Conservation (phyloP, 495 filamentous ascomycete genomes). For the Neurospora sp. region DNA sequence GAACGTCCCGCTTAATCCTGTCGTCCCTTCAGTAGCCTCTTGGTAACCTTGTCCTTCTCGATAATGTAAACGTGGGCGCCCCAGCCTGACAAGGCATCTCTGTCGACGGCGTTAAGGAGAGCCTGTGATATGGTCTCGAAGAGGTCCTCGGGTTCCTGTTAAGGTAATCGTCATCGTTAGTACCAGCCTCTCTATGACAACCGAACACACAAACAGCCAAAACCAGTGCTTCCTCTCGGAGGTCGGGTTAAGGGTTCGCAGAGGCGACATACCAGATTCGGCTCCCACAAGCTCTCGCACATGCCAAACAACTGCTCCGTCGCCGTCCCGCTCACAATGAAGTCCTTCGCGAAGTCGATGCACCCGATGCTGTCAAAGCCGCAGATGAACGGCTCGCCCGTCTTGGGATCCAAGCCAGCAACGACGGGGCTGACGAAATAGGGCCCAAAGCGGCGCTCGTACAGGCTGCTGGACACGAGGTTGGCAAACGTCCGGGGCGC, state of each 20-base stretch:
- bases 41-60: slow-evolving; percentile 99
- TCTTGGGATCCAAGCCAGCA: slow-evolving; percentile 86
- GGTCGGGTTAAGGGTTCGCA: not conserved
- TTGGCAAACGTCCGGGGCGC: slow-evolving; percentile 91
- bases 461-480: slow-evolving; percentile 79
- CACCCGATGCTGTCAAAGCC: slow-evolving; percentile 99
- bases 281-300: slow-evolving; percentile 97
- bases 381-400: slow-evolving; percentile 91
- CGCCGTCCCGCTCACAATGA: slow-evolving; percentile 94
- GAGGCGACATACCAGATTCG: slow-evolving; percentile 61
- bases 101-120: slow-evolving; percentile 89
- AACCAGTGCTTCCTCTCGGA: too few relatives aligned
- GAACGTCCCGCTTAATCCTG: slow-evolving; percentile 35
- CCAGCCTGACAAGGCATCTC: slow-evolving; percentile 95
- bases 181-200: not conserved
- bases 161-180: not conserved
- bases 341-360: slow-evolving; percentile 98
- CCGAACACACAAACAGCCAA: not conserved
- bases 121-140: slow-evolving; percentile 98
- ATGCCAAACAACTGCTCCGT: slow-evolving; percentile 97
- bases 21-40: slow-evolving; percentile 88
- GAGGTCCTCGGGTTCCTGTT: slow-evolving; percentile 77
- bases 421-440: slow-evolving; percentile 93
- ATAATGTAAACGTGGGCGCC: slow-evolving; percentile 98
- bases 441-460: slow-evolving; percentile 91